Percentiles rank a stretch among this genome's conserved stretches.
Conservation (phyloP, 108 stramenopile species). For the Skeletonema marinoi region DNA sequence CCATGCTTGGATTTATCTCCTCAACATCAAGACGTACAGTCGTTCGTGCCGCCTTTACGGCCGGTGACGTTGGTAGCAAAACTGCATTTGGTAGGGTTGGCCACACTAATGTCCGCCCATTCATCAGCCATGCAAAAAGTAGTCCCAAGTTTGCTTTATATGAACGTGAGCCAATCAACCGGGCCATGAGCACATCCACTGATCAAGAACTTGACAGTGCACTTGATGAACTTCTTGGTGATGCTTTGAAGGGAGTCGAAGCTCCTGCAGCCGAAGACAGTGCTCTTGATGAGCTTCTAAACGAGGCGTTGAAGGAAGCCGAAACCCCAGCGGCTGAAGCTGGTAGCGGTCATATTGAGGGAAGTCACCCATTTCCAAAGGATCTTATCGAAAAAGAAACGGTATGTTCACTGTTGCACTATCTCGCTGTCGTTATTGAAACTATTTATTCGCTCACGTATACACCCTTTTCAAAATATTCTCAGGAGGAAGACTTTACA, state of each 20-base stretch:
- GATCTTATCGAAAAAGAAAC: constrained; percentile 25
- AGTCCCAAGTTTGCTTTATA: background rate
- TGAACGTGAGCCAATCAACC: background rate
- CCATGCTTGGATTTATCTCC: constrained; percentile 9
- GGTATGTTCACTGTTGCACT: constrained; percentile 8
- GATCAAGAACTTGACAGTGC: constrained; percentile 68
- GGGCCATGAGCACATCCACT: constrained; percentile 32
- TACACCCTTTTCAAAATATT: background rate
- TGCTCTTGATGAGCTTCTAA: constrained; percentile 63
- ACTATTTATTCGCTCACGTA: constrained; percentile 43
- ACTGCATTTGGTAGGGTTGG: background rate
- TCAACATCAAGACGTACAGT: background rate
- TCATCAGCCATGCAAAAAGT: background rate
- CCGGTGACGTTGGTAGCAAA: background rate
- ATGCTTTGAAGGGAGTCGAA: constrained; percentile 28
- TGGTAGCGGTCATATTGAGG: constrained; percentile 26
- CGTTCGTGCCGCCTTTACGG: constrained; percentile 15
- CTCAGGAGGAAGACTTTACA: constrained; percentile 47
- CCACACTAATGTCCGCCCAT: background rate
- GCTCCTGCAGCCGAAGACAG: constrained; percentile 27
- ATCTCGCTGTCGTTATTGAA: constrained; percentile 1
- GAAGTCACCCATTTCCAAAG: constrained; percentile 34
- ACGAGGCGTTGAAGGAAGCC: constrained; percentile 37
- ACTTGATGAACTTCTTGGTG: constrained; percentile 59
- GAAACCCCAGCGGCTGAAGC: constrained; percentile 9